Evolutionary conservation across 1,284 basidiomycete genomes (phyloP), one percentile per base, ranked within the genome.

Genomic region (Leccinum pachyderme): DNA sequence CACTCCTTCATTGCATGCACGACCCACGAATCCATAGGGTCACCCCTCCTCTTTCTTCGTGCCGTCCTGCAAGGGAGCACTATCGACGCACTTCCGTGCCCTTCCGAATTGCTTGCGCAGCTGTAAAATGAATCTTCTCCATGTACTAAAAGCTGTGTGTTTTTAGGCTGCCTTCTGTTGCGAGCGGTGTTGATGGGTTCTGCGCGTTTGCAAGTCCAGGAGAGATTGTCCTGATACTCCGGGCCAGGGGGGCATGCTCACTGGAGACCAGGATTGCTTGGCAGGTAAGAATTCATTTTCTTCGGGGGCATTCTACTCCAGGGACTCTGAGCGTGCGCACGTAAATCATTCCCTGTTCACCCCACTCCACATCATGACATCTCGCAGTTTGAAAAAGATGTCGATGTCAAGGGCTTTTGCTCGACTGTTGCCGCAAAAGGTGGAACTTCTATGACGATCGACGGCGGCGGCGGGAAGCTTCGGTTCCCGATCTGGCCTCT

Each of bases 361-460:
- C n/a, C 47, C 53, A 31, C 46, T 24, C 37, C 35, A 41, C 22
- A 41, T 41, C 39, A 41, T 45, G 12, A 25, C 54, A 51, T 56
- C 45, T 63, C 57, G 53, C 50, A 47, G 49, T 55, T 55, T 54
- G 52, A 22, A 49, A 58, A 55, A 57, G 48, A 33, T 54, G 57
- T 56, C 52, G 48, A 33, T 54, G 57, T 56, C 52, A 64, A 65
- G 60, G 66, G 63, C 55, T 69, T 22, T 22, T 41, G 12, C 39
- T 13, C 4, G 5, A 27, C 43, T 52, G 18, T 51, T 56, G 25
- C 67, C 63, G 41, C 54, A 63, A 57, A 27, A 15, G 51, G 53
- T 41, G 44, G 39, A 32, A 43, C 65, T 66, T 65, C 59, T 66
- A 52, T 54, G 47, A 50, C 53, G 68, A 66, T 70, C 68, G 57